Conservation (phyloP, 1,284 basidiomycete species). For the Apiotrichum brassicae region DNA sequence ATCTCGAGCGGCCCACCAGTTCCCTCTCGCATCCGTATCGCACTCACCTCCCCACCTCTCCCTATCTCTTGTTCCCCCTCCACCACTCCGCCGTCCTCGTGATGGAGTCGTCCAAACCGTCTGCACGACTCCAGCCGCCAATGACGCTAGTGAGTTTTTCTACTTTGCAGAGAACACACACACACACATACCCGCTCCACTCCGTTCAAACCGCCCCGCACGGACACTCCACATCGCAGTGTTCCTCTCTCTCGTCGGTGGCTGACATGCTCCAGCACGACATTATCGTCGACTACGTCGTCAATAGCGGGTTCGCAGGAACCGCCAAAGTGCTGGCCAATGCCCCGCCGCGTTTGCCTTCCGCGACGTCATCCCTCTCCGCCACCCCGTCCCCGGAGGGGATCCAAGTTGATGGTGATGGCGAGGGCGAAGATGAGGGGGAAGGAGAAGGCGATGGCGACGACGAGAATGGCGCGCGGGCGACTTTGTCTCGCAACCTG, state of each 20-base stretch:
- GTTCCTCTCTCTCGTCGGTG: background rate
- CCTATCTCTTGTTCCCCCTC: background rate
- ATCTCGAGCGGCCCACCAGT: too few species aligned
- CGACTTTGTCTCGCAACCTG: too few species aligned
- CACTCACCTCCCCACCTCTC: too few species aligned
- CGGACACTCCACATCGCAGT: too few species aligned
- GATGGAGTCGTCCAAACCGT: constrained; percentile 2
- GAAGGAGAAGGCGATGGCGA: constrained; percentile 9
- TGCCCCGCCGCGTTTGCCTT: background rate
- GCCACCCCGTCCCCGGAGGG: constrained; percentile 4
- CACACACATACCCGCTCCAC: background rate
- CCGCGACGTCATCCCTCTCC: constrained; percentile 1
- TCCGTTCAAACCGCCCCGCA: background rate
- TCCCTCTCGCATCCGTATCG: too few species aligned
- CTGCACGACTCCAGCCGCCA: background rate
- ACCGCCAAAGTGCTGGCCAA: constrained; percentile 28
- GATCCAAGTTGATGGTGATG: constrained; percentile 11
- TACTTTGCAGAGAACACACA: background rate
- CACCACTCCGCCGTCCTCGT: background rate
- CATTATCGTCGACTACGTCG: constrained; percentile 41
- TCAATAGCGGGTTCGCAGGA: constrained; percentile 30
- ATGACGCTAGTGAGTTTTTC: constrained; percentile 7
- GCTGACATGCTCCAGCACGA: constrained; percentile 28
- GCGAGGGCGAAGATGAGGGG: too few species aligned
- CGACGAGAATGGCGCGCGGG: background rate